phyloP scores from a whole-genome alignment of 495 filamentous ascomycete genomes.

The Recurvomyces mirabilis region DNA sequence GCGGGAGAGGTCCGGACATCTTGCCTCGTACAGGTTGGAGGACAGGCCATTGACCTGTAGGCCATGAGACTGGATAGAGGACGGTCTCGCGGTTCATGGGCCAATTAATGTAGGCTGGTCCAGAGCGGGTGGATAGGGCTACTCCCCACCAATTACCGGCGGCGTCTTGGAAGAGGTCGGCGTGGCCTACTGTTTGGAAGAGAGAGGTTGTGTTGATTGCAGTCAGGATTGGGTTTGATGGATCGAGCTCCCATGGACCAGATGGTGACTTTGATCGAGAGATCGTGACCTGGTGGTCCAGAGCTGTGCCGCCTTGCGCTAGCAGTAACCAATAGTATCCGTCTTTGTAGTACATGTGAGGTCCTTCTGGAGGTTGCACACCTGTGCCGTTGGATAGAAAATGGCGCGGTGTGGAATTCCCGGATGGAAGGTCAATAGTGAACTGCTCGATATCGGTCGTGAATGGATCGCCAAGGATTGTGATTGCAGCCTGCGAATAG shows the following conservation, averaged over 20 bases:
- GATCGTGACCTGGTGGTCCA: constrained; percentile 43
- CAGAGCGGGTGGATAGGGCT: constrained; percentile 37
- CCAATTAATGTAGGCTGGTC: constrained; percentile 33
- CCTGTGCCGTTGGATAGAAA: constrained; percentile 46
- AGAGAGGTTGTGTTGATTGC: constrained; percentile 19
- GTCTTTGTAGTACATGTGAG: constrained; percentile 48
- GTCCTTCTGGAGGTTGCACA: constrained; percentile 46
- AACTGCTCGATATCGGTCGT: constrained; percentile 27
- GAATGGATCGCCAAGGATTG: constrained; percentile 1
- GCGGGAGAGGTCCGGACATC: constrained; percentile 30
- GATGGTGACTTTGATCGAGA: constrained; percentile 42
- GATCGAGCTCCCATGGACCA: constrained; percentile 43
- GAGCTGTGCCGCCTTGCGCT: constrained; percentile 52
- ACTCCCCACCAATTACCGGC: constrained; percentile 45
- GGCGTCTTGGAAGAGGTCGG: constrained; percentile 41
- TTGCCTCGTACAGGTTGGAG: constrained; percentile 35
- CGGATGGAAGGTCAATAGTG: constrained; percentile 35
- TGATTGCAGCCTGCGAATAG: background rate
- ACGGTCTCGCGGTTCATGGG: constrained; percentile 53
- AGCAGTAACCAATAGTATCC: constrained; percentile 49
- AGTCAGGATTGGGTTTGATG: background rate
- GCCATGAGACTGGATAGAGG: constrained; percentile 44
- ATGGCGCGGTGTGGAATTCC: constrained; percentile 28
- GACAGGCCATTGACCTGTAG: constrained; percentile 32
- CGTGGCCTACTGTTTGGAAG: constrained; percentile 46